phyloP scores from a whole-genome alignment of 805 yeast species.

The Zygosaccharomyces pseudorouxii region DNA sequence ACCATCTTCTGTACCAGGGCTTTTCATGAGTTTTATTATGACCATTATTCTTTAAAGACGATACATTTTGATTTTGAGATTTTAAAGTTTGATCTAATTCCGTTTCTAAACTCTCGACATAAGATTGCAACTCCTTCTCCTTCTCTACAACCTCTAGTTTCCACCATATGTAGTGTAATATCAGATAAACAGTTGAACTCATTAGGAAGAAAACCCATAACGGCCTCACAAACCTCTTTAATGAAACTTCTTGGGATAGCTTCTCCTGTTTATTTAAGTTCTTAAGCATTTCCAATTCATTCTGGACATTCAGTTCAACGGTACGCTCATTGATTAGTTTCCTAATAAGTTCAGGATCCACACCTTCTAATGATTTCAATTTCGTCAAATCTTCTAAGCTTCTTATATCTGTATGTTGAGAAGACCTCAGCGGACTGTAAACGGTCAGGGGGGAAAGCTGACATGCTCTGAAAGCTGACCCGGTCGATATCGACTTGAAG shows the following conservation, averaged over 20 bases:
- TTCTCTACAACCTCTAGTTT: slow-evolving; percentile 26
- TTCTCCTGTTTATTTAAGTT: slow-evolving; percentile 21
- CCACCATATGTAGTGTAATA: slow-evolving; percentile 32
- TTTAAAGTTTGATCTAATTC: slow-evolving; percentile 15
- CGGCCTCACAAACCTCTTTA: slow-evolving; percentile 28
- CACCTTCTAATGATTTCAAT: slow-evolving; percentile 29
- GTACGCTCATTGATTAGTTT: slow-evolving; percentile 31
- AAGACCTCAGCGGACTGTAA: neutral
- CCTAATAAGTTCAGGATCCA: slow-evolving; percentile 33
- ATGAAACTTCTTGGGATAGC: slow-evolving; percentile 13
- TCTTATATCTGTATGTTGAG: slow-evolving; percentile 14
- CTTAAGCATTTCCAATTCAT: slow-evolving; percentile 29
- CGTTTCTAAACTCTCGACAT: slow-evolving; percentile 20
- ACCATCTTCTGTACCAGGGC: slow-evolving; percentile 20
- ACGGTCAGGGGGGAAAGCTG: neutral
- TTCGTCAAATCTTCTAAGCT: slow-evolving; percentile 33
- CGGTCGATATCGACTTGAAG: neutral
- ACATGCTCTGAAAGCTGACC: neutral
- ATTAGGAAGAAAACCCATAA: slow-evolving; percentile 31
- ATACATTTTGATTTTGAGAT: neutral
- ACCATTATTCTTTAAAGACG: neutral
- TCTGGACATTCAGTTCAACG: slow-evolving; percentile 26
- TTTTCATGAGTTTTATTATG: neutral
- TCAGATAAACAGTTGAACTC: slow-evolving; percentile 31
- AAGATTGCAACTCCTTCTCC: slow-evolving; percentile 20